phyloP scores from a whole-genome alignment of 768 basidiomycete genomes.

The Daedaleopsis sinensis region DNA sequence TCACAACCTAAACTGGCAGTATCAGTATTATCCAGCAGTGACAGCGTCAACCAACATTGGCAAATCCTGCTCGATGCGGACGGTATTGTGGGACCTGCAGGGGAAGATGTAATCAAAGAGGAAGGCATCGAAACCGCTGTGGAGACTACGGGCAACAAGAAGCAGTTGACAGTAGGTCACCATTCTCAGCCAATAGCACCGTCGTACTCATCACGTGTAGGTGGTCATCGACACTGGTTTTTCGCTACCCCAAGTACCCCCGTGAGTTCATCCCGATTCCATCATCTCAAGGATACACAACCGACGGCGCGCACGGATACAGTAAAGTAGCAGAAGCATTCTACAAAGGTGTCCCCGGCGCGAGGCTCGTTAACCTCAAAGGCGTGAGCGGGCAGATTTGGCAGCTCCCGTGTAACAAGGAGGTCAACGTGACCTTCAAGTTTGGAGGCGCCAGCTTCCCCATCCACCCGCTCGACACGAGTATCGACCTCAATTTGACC shows the following conservation, averaged over 20 bases:
- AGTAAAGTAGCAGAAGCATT: slow-evolving; percentile 61
- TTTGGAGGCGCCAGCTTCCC: slow-evolving; percentile 61
- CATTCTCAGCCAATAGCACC: background rate
- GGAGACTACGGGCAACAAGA: slow-evolving; percentile 38
- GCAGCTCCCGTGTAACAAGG: slow-evolving; percentile 63
- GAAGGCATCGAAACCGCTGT: slow-evolving; percentile 52
- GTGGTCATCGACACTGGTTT: slow-evolving; percentile 72
- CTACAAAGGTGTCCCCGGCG: slow-evolving; percentile 57
- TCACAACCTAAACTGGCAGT: slow-evolving; percentile 56
- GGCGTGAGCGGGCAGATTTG: slow-evolving; percentile 50
- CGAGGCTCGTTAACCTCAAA: slow-evolving; percentile 45
- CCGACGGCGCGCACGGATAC: background rate
- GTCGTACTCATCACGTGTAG: background rate
- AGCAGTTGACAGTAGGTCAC: slow-evolving; percentile 47
- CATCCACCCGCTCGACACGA: slow-evolving; percentile 67
- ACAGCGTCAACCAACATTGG: slow-evolving; percentile 59
- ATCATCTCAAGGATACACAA: background rate
- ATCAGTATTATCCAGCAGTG: slow-evolving; percentile 35
- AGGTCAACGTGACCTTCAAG: slow-evolving; percentile 67
- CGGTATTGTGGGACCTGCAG: slow-evolving; percentile 65
- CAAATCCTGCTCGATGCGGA: slow-evolving; percentile 63
- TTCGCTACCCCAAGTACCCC: slow-evolving; percentile 62
- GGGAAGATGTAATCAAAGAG: slow-evolving; percentile 49
- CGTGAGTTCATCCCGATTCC: slow-evolving; percentile 35
- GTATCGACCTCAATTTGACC: slow-evolving; percentile 29